phyloP scores from a whole-genome alignment of 129 eudicot genomes.

The Gnaphalium uliginosum region DNA sequence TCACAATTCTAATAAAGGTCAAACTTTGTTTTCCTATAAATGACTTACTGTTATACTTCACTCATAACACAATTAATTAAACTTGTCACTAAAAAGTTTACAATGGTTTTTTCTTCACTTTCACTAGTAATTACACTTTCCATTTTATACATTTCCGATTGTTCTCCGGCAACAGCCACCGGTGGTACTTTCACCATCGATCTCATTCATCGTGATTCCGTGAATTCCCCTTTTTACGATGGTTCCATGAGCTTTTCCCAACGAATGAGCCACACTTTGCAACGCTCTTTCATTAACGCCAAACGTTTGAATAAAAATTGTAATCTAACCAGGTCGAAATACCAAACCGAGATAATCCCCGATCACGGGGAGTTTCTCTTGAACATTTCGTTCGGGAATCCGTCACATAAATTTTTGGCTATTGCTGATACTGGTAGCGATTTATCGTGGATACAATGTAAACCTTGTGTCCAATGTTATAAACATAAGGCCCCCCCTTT shows the following conservation, averaged over 20 bases:
- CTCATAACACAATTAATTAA: not conserved
- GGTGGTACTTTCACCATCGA: constrained; percentile 24
- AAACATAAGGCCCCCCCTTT: constrained; percentile 29
- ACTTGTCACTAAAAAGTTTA: constrained; percentile 14
- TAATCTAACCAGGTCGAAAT: not conserved
- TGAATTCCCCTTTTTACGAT: constrained; percentile 37
- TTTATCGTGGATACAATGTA: constrained; percentile 40
- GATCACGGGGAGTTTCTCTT: constrained; percentile 39
- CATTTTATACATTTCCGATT: not conserved
- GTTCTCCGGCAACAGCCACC: not conserved
- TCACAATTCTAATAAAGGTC: not conserved
- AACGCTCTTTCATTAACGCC: constrained; percentile 32
- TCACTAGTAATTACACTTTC: constrained; percentile 23
- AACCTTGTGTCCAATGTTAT: constrained; percentile 39
- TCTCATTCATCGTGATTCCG: constrained; percentile 42
- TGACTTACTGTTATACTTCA: not conserved
- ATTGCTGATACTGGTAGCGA: constrained; percentile 43
- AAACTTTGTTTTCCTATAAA: not conserved
- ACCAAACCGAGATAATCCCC: constrained; percentile 31
- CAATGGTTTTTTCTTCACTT: constrained; percentile 24
- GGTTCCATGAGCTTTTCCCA: constrained; percentile 17
- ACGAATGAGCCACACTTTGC: constrained; percentile 30
- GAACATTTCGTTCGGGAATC: constrained; percentile 36
- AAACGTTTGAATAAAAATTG: not conserved
- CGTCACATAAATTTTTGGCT: constrained; percentile 31